Conservation (phyloP, 192 early-diverging fungal species). For the Linnemannia exigua region DNA sequence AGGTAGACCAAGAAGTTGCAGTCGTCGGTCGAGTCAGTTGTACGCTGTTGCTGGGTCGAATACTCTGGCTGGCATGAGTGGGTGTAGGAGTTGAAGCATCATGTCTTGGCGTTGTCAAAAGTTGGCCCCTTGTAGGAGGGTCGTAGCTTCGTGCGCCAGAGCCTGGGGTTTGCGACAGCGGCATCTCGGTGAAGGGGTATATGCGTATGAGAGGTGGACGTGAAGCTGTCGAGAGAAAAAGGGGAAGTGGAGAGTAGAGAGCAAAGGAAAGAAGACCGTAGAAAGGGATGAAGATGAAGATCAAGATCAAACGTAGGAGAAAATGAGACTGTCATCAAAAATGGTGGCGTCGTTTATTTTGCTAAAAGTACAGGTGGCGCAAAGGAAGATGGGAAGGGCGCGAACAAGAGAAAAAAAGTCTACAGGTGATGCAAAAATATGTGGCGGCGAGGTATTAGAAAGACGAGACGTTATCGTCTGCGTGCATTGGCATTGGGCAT, state of each 20-base stretch:
- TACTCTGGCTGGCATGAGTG: background rate
- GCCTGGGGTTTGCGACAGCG: background rate
- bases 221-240: background rate
- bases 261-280: background rate
- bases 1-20: background rate
- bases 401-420: background rate
- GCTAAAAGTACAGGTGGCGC: background rate
- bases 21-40: background rate
- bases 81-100: background rate
- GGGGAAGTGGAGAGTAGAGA: no score
- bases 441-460: background rate
- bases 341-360: background rate
- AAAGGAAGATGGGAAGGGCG: no score
- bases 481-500: constrained; percentile 3
- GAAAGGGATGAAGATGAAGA: background rate
- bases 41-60: background rate
- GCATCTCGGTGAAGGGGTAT: background rate
- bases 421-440: background rate
- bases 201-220: background rate
- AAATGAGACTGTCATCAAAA: background rate
- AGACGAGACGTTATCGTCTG: background rate
- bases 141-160: background rate
- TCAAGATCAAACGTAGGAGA: background rate
- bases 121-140: background rate
- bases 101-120: background rate